Percentiles rank a stretch among this genome's conserved stretches.
These are phyloP conservation scores for Aspergillus fumigatiaffinis DNA, from an alignment of 2,329 filamentous ascomycete species.

Conservation along the genomic window DNA sequence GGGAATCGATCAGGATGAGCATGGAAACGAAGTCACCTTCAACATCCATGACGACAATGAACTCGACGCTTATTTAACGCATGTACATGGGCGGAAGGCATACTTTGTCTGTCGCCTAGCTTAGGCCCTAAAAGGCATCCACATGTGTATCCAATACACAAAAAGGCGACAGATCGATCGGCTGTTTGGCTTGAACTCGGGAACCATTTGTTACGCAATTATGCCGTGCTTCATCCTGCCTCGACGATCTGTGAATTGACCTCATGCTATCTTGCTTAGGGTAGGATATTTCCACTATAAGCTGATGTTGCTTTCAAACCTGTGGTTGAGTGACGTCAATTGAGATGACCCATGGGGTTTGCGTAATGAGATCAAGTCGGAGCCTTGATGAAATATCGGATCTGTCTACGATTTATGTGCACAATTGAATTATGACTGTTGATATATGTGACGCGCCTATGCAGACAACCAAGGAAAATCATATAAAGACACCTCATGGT, in stretches of 20 bases:
- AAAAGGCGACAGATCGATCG: background rate
- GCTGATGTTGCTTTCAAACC: background rate
- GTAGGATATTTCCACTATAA: background rate
- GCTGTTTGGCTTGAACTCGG: background rate
- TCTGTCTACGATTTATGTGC: background rate
- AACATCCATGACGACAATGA: constrained; percentile 68
- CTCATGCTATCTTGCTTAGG: background rate
- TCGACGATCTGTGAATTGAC: background rate
- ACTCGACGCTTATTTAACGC: constrained; percentile 66
- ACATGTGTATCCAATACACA: background rate
- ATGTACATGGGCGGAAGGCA: constrained; percentile 55
- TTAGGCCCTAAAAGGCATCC: constrained; percentile 12
- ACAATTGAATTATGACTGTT: background rate
- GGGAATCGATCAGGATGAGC: constrained; percentile 59
- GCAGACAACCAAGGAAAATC: background rate
- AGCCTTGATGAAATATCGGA: background rate
- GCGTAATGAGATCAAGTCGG: background rate
- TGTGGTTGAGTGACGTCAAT: background rate
- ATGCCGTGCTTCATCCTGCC: background rate
- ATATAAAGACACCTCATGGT: background rate
- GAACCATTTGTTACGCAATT: background rate
- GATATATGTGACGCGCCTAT: background rate
- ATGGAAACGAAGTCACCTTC: constrained; percentile 59
- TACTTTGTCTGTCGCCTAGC: constrained; percentile 48
- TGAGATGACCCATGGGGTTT: background rate